phyloP scores from a whole-genome alignment of 805 yeast species.

The Candida multigemmis region DNA sequence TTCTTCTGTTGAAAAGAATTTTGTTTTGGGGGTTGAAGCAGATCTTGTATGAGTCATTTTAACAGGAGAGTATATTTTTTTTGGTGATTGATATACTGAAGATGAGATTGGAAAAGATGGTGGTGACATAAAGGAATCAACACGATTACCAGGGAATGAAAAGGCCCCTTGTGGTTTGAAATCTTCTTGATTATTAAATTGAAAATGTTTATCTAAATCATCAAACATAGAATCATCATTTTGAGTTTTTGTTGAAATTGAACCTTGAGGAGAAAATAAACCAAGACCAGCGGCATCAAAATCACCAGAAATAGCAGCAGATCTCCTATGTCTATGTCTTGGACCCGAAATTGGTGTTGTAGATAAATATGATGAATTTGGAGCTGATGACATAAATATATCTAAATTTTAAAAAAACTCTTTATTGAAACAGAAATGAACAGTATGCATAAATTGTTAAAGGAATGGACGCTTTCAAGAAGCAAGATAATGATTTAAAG shows the following conservation, averaged over 20 bases:
- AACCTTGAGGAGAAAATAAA: conserved; percentile 13
- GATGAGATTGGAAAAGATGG: conserved; percentile 5
- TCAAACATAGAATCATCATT: conserved; percentile 3
- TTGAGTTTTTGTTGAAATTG: background rate
- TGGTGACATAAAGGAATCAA: background rate
- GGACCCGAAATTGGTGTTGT: conserved; percentile 20
- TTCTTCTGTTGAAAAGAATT: conserved; percentile 21
- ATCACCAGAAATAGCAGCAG: conserved; percentile 86
- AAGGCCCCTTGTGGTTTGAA: conserved; percentile 17
- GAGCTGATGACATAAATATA: conserved; percentile 5
- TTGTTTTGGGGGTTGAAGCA: conserved; percentile 11
- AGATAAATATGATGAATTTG: conserved; percentile 6
- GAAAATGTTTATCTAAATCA: conserved; percentile 17
- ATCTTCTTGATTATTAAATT: conserved; percentile 28
- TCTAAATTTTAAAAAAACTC: background rate
- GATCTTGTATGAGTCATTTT: conserved; percentile 15
- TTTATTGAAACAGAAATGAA: background rate
- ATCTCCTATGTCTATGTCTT: conserved; percentile 80
- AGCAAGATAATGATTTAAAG: background rate
- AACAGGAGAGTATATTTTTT: conserved; percentile 17
- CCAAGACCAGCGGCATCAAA: conserved; percentile 45
- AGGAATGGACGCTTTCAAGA: background rate
- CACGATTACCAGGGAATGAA: conserved; percentile 16
- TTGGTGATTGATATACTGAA: conserved; percentile 2
- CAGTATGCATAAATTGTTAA: background rate